Evolutionary conservation across 805 yeast genomes (phyloP), one percentile per base, ranked within the genome.

Genomic region (Candida endomychidarum): DNA sequence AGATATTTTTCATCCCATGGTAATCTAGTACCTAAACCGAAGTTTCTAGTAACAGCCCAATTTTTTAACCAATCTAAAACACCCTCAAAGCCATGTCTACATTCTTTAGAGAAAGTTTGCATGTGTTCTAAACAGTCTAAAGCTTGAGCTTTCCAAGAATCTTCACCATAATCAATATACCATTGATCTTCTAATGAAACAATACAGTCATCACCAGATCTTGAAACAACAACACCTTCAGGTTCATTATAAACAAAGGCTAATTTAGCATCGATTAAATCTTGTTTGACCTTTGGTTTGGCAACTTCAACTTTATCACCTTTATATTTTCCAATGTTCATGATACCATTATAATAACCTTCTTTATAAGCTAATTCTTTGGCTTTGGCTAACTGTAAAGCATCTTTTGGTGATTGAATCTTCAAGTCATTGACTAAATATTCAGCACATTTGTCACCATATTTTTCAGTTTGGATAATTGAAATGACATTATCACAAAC

Each of bases 171-270:
- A 63, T 93, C 97, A 54, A 87, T 77, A 65, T 80, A 93, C 99
- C 99, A 93, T 74, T 93, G 99, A 67, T 93, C 98, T 69, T 95
- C 98, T 38, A 93, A 77, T 5, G 98, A 88, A 28, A 93, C 99
- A 54, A 91, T 81, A 76, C 99, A 93, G 44, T 82, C 88, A 61
- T 93, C 99, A 51, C 97, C 97, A 30, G 96, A 87, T 70, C 99
- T 85, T 11, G 98, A 91, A 34, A 87, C 77, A 34, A 93, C 96
- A 30, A 72, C 70, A 30, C 83, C 78, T 68, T 93, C 99, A 32
- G 99, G 99, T 73, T 93, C 99, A 54, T 83, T 83, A 75, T 93
- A 93, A 37, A 82, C 83, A 54, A 93, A 87, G 2, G 96, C 96
- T 30, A 78, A 78, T 40, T 89, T 88, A 15, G 79, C 58, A 9